phyloP scores from a whole-genome alignment of 768 basidiomycete species.

The Dioszegia crocea region DNA sequence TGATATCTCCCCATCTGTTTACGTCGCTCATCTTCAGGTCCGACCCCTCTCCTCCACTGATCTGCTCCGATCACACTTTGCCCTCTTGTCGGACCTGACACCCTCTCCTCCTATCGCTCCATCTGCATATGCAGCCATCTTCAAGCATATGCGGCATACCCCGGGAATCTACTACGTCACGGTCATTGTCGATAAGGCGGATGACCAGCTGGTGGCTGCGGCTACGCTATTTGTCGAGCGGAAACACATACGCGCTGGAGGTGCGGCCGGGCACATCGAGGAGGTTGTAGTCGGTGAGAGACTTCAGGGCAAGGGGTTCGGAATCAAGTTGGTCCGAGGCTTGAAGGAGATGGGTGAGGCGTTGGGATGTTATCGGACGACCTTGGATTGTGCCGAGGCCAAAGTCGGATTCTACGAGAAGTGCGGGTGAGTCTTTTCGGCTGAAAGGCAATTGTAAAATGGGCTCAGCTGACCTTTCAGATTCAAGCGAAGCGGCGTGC shows the following conservation, averaged over 20 bases:
- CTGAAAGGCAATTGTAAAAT: not conserved
- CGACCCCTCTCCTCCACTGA: slow-evolving; percentile 89
- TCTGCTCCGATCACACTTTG: slow-evolving; percentile 73
- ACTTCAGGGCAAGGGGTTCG: slow-evolving; percentile 86
- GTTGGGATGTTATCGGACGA: slow-evolving; percentile 87
- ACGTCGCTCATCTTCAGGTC: slow-evolving; percentile 21
- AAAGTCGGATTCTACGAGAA: slow-evolving; percentile 97
- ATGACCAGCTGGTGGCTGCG: slow-evolving; percentile 75
- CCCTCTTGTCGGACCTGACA: slow-evolving; percentile 68
- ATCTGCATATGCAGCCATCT: slow-evolving; percentile 64
- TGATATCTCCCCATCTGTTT: slow-evolving; percentile 36
- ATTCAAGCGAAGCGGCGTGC: slow-evolving; percentile 5
- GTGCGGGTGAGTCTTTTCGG: slow-evolving; percentile 62
- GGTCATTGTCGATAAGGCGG: slow-evolving; percentile 70
- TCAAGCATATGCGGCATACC: slow-evolving; percentile 34
- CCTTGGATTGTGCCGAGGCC: slow-evolving; percentile 81
- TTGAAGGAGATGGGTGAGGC: slow-evolving; percentile 73
- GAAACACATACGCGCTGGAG: slow-evolving; percentile 82
- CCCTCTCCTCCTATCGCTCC: slow-evolving; percentile 66
- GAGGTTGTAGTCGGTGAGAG: slow-evolving; percentile 89
- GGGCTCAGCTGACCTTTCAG: not conserved
- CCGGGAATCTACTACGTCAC: slow-evolving; percentile 70
- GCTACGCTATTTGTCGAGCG: slow-evolving; percentile 84
- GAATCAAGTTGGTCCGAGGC: slow-evolving; percentile 75
- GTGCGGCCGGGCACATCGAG: slow-evolving; percentile 88